phyloP scores from a whole-genome alignment of 371 early-diverging fungal genomes.

The Syncephalastrum monosporum region DNA sequence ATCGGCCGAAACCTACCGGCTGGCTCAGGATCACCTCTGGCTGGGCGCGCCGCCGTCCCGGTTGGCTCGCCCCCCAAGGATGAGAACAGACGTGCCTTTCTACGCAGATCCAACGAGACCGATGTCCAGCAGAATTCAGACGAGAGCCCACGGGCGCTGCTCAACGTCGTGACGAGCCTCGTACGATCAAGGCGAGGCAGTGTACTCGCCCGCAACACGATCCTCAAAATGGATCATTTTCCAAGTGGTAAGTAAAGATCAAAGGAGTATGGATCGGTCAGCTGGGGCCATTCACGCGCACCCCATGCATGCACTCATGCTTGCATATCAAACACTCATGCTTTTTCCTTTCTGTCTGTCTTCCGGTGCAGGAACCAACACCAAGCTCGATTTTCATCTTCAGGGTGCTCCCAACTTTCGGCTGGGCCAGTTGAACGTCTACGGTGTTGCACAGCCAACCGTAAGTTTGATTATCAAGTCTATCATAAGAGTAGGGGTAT shows the following conservation, averaged over 20 bases:
- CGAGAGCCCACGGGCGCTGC: slow-evolving; percentile 1
- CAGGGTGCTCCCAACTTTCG: slow-evolving; percentile 78
- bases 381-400: slow-evolving; percentile 61
- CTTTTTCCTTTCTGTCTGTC: neutral
- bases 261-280: slow-evolving; percentile 1
- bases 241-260: slow-evolving; percentile 40
- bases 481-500: neutral
- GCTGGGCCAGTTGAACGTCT: slow-evolving; percentile 59
- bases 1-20: no score
- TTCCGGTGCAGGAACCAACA: slow-evolving; percentile 41
- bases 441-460: slow-evolving; percentile 74
- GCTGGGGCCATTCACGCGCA: neutral
- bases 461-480: slow-evolving; percentile 20
- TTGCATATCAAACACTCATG: neutral
- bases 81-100: no score
- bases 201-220: slow-evolving; percentile 58
- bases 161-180: slow-evolving; percentile 36
- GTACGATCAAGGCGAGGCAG: slow-evolving; percentile 53
- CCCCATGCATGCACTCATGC: neutral
- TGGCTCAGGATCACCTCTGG: no score
- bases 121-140: no score
- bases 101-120: no score
- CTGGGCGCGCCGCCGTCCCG: no score
- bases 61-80: no score
- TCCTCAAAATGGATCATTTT: slow-evolving; percentile 72